Evolutionary conservation across 2,329 filamentous ascomycete species (phyloP), one percentile per base, ranked within the genome.

Genomic region (Ceratocystis smalleyi): DNA sequence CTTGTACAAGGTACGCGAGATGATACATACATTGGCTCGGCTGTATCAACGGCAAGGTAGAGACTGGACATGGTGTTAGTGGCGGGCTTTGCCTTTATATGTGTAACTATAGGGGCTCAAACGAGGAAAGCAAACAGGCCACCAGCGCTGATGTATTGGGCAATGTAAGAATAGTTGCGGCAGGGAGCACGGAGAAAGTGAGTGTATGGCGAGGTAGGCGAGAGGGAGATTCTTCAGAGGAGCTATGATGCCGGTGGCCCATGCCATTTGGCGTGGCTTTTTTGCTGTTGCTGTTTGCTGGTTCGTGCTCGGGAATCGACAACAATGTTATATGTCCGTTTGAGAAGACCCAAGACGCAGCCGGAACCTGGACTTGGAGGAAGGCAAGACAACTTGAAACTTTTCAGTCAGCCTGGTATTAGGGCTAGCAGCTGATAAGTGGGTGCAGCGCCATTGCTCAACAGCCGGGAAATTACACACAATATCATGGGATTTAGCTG

Each of bases 171-270:
- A 40, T 40, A 10, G 35, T 40, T 24, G n/a, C 17, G 22, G 45
- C 22, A 22, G n/a, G 10, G 47, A 51, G 47, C 22, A 51, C 47
- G 15, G 47, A 51, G 47, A 40, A 15, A 40, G 22, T 8, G 47
- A 12, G n/a, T 12, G 22, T 51, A 51, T 5, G 22, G 19, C 45
- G n/a, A 51, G 22, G 27, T 8, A 57, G 8, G 24, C 19, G 22
- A 57, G 19, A 57, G 15, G 17, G 24, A 19, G 17, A 35, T 57
- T 40, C 54, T n/a, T 57, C 17, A 57, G 27, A 35, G 54, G 32
- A 57, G 54, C 54, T 57, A 57, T 57, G 54, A 57, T 35, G 54
- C 54, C 32, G 17, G 54, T 57, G 54, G 54, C 54, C 54, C 27
- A 57, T 57, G 54, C 30, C 47, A 47, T 54, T 35, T 57, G 54